Conservation (phyloP, 176 grass and related monocot genomes). For the Oryza officinalis region DNA sequence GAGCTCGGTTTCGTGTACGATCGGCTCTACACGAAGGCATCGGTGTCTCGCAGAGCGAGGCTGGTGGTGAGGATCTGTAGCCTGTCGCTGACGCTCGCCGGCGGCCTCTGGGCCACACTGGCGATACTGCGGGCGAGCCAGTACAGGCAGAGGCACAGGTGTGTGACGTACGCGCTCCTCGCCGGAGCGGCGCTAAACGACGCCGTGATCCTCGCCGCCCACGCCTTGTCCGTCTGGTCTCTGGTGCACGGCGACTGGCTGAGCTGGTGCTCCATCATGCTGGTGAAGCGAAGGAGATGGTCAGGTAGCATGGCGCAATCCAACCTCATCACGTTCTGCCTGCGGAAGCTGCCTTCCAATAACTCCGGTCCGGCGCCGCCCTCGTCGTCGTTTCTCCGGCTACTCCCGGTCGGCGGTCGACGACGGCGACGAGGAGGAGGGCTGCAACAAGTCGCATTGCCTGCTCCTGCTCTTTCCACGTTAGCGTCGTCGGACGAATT, state of each 20-base stretch:
- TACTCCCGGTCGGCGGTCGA: too few relatives aligned
- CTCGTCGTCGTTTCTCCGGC: too few relatives aligned
- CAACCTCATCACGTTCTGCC: not conserved
- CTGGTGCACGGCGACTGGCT: not conserved
- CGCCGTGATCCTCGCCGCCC: not conserved
- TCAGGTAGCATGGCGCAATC: not conserved
- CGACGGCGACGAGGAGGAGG: too few relatives aligned
- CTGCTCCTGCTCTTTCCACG: too few relatives aligned
- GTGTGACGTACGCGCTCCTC: not conserved
- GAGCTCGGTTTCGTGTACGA: conserved; percentile 40
- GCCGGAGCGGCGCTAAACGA: not conserved
- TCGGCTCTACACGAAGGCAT: conserved; percentile 37
- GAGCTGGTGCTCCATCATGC: not conserved
- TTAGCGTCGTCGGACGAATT: too few relatives aligned
- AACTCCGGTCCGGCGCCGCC: too few relatives aligned
- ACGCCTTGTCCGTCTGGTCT: not conserved
- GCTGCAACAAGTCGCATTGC: too few relatives aligned
- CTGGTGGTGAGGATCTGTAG: not conserved
- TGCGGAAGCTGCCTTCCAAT: not conserved
- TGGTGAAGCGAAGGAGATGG: not conserved
- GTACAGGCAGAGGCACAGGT: not conserved
- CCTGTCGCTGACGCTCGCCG: not conserved
- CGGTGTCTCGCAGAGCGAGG: not conserved
- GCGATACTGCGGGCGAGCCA: not conserved
- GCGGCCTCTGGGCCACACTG: not conserved